These are phyloP conservation scores for Pichia exigua DNA, from an alignment of 805 yeast species.

Conservation along the genomic window DNA sequence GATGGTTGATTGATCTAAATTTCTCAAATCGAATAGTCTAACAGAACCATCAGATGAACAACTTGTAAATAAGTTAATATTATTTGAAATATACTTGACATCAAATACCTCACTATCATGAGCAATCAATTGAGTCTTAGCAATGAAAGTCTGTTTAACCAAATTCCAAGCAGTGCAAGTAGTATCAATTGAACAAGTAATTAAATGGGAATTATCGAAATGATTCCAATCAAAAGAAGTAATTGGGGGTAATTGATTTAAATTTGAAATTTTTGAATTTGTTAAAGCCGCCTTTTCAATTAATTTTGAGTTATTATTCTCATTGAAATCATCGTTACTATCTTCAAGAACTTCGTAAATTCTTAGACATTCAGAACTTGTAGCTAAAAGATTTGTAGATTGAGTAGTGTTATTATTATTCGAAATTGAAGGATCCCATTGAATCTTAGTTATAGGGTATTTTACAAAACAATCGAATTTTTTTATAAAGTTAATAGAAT, in stretches of 20 bases:
- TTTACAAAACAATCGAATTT: slow-evolving; percentile 30
- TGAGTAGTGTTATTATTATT: slow-evolving; percentile 17
- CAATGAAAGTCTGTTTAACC: slow-evolving; percentile 47
- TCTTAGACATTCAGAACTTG: slow-evolving; percentile 66
- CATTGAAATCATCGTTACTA: slow-evolving; percentile 3
- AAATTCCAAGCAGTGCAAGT: slow-evolving; percentile 97
- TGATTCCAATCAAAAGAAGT: slow-evolving; percentile 93
- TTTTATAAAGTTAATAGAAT: slow-evolving; percentile 11
- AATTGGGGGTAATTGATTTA: slow-evolving; percentile 69
- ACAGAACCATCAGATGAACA: slow-evolving; percentile 96
- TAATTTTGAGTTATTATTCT: slow-evolving; percentile 14
- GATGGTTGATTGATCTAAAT: slow-evolving; percentile 89
- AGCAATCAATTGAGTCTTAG: slow-evolving; percentile 90
- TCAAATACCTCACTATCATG: slow-evolving; percentile 95
- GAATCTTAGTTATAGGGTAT: slow-evolving; percentile 64
- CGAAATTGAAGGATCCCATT: slow-evolving; percentile 55
- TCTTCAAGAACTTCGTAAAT: slow-evolving; percentile 29
- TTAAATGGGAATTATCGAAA: slow-evolving; percentile 57
- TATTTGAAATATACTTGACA: slow-evolving; percentile 71
- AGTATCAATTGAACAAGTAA: slow-evolving; percentile 88
- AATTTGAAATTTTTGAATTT: slow-evolving; percentile 33
- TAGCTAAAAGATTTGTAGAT: slow-evolving; percentile 39
- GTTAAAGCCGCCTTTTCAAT: slow-evolving; percentile 35
- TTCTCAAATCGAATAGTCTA: slow-evolving; percentile 82
- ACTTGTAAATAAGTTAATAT: slow-evolving; percentile 74